Conservation (phyloP, 192 early-diverging fungal genomes). For the Gonapodya prolifera region DNA sequence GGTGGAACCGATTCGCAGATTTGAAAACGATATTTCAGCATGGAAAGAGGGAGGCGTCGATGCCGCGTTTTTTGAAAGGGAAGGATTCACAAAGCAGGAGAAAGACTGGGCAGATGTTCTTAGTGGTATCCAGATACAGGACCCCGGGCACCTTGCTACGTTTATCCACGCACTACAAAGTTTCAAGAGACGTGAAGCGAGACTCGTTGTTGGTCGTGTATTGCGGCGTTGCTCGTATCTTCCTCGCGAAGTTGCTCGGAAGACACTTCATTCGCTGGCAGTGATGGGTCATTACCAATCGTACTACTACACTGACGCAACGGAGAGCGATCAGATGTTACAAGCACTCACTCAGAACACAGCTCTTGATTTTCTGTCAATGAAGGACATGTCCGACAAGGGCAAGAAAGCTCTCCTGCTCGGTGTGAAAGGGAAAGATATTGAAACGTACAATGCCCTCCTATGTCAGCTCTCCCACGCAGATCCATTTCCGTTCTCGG, state of each 20-base stretch:
- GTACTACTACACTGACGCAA: not conserved
- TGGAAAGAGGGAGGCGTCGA: too few species aligned
- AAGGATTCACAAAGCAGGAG: not conserved
- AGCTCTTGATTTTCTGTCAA: not conserved
- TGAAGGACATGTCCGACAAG: not conserved
- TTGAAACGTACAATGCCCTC: too few species aligned
- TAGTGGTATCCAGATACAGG: too few species aligned
- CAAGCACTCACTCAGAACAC: not conserved
- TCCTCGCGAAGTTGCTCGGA: not conserved
- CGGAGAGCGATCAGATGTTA: not conserved
- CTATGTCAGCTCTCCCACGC: too few species aligned
- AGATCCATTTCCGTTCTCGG: too few species aligned
- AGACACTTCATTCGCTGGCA: not conserved
- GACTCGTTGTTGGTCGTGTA: not conserved
- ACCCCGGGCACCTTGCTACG: not conserved
- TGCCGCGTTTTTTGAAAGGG: not conserved
- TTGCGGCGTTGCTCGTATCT: not conserved
- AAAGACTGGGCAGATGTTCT: too few species aligned
- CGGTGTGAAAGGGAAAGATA: too few species aligned
- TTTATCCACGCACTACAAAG: not conserved
- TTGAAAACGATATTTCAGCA: too few species aligned
- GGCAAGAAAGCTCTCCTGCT: too few species aligned
- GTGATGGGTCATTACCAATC: too few species aligned
- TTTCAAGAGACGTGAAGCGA: not conserved
- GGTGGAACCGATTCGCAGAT: too few species aligned